Evolutionary conservation across 31 red algal species (phyloP), one percentile per base, ranked within the genome.

Genomic region (Asparagopsis taxiformis): DNA sequence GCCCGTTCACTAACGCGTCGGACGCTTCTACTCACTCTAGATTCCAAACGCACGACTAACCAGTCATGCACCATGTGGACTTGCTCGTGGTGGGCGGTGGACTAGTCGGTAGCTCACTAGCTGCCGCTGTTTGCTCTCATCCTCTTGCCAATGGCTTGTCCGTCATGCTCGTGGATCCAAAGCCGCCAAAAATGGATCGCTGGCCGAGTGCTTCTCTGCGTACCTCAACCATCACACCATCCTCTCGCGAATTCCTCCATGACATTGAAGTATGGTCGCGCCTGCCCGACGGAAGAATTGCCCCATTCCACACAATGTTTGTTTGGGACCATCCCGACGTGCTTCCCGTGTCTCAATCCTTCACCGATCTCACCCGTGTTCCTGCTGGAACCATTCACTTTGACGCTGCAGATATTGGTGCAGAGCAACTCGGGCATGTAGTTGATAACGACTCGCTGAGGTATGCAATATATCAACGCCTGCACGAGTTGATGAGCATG

Each of bases 31-130:
- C n/a, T n/a, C n/a, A n/a, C n/a, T n/a, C n/a, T n/a, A n/a, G n/a
- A n/a, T n/a, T n/a, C n/a, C n/a, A n/a, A n/a, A n/a, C n/a, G n/a
- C n/a, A n/a, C n/a, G n/a, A n/a, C 22, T 57, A 31, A 21, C 55
- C n/a, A 8, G 59, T 37, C n/a, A 78, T 89, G 67, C 39, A 57
- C 8, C 53, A 72, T 33, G 82, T 65, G 4, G 94, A 97, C 52
- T 43, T 97, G 36, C 57, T 87, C 48, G 74, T 97, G 52, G 78
- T 92, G 1, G 94, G 94, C 0, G 94, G 88, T 13, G 94, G 94
- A 9, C 65, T 97, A 21, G 94, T 97, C 36, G 94, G 94, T 19
- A 63, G 79, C 19, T 77, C 94, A 10, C 68, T 97, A 23, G 89
- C 84, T 24, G 59, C 84, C 13, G 81, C 82, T 4, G 33, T 95